Percentiles rank a stretch among this genome's conserved stretches.
Conservation (phyloP, 202 grass and related monocot genomes). For the Dendrocalamus latiflorus region DNA sequence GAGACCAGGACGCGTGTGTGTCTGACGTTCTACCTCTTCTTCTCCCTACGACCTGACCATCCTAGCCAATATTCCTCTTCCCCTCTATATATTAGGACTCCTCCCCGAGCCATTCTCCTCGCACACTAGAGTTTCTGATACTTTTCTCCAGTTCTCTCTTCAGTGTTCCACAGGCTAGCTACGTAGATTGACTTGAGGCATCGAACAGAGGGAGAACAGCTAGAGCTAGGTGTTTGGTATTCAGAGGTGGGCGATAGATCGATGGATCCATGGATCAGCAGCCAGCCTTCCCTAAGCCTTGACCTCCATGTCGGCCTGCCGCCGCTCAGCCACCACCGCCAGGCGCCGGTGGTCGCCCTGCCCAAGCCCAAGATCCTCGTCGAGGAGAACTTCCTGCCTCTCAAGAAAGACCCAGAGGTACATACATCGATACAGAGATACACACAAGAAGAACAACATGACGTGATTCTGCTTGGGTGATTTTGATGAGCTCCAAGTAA, state of each 20-base stretch:
- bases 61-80: background rate
- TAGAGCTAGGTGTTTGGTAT: background rate
- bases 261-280: constrained; percentile 59
- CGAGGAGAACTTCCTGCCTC: constrained; percentile 59
- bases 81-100: constrained; percentile 16
- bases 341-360: constrained; percentile 11
- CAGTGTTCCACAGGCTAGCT: background rate
- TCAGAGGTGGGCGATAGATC: background rate
- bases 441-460: background rate
- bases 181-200: background rate
- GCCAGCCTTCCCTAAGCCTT: constrained; percentile 59
- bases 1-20: background rate
- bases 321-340: constrained; percentile 3
- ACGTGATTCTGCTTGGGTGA: background rate
- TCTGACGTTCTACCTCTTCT: background rate
- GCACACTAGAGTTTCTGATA: background rate
- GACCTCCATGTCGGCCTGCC: constrained; percentile 61
- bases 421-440: background rate
- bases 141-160: background rate
- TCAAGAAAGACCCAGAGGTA: constrained; percentile 74
- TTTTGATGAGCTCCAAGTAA: background rate
- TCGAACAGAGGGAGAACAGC: background rate
- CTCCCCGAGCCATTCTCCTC: background rate
- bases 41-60: background rate
- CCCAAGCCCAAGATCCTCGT: constrained; percentile 42